A percentile compares a stretch with the other conserved stretches of the same genome.
Conservation (phyloP, 768 basidiomycete species). For the Nevesoporus exiguus region DNA sequence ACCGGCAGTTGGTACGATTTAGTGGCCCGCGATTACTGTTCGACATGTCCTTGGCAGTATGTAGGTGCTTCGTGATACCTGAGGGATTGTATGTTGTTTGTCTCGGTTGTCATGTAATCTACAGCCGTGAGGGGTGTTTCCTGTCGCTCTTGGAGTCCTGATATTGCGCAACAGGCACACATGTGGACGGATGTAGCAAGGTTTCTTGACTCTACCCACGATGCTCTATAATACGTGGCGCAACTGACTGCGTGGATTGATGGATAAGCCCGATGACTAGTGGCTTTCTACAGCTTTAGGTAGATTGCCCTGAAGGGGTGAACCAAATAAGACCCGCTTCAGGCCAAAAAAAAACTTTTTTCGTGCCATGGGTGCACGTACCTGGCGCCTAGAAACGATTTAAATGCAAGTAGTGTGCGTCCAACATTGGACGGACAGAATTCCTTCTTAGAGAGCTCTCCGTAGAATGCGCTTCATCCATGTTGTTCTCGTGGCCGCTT, state of each 20-base stretch:
- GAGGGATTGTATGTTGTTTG: not conserved
- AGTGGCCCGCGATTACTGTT: not conserved
- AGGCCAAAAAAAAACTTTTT: conserved; percentile 23
- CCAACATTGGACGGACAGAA: no score
- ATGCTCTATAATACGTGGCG: no score
- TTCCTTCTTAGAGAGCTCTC: not conserved
- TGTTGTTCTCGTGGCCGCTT: conserved; percentile 35
- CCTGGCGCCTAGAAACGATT: no score
- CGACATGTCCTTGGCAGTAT: not conserved
- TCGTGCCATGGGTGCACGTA: no score
- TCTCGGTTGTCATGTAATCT: no score
- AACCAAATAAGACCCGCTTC: conserved; percentile 22
- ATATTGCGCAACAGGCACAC: no score
- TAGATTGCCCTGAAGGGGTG: not conserved
- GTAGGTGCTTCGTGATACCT: not conserved
- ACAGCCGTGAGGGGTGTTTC: no score
- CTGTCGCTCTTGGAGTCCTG: no score
- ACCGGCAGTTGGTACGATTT: not conserved
- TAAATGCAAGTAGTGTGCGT: no score
- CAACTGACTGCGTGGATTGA: no score
- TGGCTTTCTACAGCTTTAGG: not conserved
- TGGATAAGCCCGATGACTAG: not conserved
- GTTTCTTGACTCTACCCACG: no score
- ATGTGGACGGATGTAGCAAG: no score
- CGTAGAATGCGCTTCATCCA: conserved; percentile 34